Evolutionary conservation across 2,329 filamentous ascomycete species (phyloP), one percentile per base, ranked within the genome.

Genomic region (Nemania sp.): DNA sequence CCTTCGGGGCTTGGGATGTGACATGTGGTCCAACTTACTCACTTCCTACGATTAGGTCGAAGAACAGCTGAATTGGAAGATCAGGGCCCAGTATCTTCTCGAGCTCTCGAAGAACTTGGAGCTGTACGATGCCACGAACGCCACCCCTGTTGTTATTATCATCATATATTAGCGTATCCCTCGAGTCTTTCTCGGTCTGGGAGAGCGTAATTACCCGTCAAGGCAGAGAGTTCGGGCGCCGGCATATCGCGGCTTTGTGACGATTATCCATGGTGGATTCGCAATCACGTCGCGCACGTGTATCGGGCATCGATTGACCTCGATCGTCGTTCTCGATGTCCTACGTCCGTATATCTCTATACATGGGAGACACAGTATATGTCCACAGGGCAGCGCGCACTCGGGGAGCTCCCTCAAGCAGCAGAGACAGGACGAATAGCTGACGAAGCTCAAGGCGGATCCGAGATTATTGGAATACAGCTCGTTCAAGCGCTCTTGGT

Each of bases 321-420:
- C 72, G n/a, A 74, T 68, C 1, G 71, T 73, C 5, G 72, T 74
- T 53, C 53, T 71, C 43, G 72, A 74, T 7, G 71, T 73, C 54
- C 67, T 67, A 2, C 50, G 59, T 17, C 71, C 72, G 40, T 74
- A 74, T 49, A 71, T 63, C 60, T 73, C 69, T 13, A 73, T 57
- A 43, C 72, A 74, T 1, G 69, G 64, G 7, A 71, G 62, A 49
- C 72, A 74, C 2, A 74, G 64, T 11, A 73, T 70, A 59, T 74
- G 72, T 1, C 72, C 72, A 34, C 71, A 74, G 1, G 72, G 72
- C 5, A 74, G 42, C 6, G 70, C 68, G 13, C 71, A 74, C 34
- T 74, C 72, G 2, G 72, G 72, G 1, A 73, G 64, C 43, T 73
- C 72, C 46, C 72, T 68, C 45, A 74, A 54, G 43, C 72, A 74